These are phyloP conservation scores for Chaetomium tenue DNA, from an alignment of 495 filamentous ascomycete genomes.

Conservation along the genomic window DNA sequence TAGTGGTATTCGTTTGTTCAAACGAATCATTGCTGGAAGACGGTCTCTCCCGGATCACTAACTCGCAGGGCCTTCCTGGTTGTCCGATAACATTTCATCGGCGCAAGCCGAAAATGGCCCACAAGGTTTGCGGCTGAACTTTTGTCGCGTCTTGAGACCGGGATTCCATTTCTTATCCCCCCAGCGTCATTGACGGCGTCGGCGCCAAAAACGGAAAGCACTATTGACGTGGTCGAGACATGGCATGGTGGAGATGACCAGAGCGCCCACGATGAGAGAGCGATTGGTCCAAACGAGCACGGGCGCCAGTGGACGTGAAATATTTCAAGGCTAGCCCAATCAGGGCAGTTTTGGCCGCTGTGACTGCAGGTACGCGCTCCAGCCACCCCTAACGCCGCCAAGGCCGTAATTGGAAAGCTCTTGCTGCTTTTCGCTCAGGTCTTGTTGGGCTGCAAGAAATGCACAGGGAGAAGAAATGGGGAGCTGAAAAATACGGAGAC, in stretches of 20 bases:
- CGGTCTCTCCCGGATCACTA: not conserved
- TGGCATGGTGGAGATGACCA: conserved; percentile 13
- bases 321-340: not conserved
- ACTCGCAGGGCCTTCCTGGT: not conserved
- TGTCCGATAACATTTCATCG: not conserved
- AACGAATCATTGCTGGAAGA: not conserved
- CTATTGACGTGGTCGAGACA: conserved; percentile 17
- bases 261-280: not conserved
- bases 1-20: not conserved
- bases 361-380: conserved; percentile 4
- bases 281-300: not conserved
- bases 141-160: not conserved
- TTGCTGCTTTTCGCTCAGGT: conserved; percentile 1
- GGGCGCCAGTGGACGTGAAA: not conserved
- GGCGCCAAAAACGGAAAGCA: conserved; percentile 14
- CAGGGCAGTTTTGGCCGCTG: not conserved
- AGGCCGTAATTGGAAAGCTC: not conserved
- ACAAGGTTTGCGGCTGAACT: conserved; percentile 1
- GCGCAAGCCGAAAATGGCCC: not conserved
- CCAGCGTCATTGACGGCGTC: not conserved
- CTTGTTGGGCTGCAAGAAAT: conserved; percentile 11
- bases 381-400: not conserved
- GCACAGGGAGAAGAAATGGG: not conserved
- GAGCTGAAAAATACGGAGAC: conserved; percentile 10
- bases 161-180: not conserved